Evolutionary conservation across 345 rosid species (phyloP).

Genomic region (Excoecaria cochinchinensis): DNA sequence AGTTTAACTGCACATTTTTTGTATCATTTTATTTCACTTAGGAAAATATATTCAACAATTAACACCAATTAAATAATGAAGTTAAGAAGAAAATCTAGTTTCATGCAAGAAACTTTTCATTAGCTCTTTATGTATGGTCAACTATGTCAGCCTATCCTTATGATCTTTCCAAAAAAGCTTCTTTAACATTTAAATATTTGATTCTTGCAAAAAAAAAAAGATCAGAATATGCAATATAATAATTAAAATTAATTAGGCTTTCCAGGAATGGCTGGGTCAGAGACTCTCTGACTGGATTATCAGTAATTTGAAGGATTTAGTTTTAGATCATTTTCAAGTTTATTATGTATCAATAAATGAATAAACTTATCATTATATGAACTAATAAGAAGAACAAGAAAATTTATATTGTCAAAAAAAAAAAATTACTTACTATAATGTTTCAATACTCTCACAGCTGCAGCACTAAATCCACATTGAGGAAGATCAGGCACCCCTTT

Average conservation of each 20-base stretch:
- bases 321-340: neutral
- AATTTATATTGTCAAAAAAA: neutral
- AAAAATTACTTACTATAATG: constrained; percentile 60
- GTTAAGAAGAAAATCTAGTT: neutral
- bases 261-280: neutral
- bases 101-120: neutral
- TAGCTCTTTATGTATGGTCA: neutral
- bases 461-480: constrained; percentile 93
- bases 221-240: neutral
- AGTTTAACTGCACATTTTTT: neutral
- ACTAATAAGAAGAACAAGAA: neutral
- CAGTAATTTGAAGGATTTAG: neutral
- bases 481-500: constrained; percentile 92
- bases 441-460: constrained; percentile 81
- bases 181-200: neutral
- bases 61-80: neutral
- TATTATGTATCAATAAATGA: neutral
- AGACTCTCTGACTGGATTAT: neutral
- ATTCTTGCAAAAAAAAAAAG: neutral
- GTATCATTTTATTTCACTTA: neutral
- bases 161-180: neutral
- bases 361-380: neutral
- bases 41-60: neutral
- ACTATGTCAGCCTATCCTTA: neutral
- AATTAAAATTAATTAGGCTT: neutral